Conservation (phyloP, 2,329 filamentous ascomycete genomes). For the Venturia nashicola region DNA sequence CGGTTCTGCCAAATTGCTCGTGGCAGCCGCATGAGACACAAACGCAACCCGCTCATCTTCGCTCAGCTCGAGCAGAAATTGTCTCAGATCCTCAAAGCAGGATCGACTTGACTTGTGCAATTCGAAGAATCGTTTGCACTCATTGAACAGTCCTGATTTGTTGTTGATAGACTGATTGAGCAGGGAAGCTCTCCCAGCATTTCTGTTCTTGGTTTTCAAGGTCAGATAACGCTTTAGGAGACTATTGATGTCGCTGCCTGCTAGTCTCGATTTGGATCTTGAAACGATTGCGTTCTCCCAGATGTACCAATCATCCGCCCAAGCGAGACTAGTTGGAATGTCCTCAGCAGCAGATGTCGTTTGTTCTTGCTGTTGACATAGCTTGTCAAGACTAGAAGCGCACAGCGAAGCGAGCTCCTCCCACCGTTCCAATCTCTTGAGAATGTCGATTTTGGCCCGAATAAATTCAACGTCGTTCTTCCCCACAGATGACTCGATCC, state of each 20-base stretch:
- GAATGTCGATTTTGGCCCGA: constrained; percentile 4
- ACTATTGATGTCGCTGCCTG: not conserved
- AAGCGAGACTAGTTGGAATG: constrained; percentile 1
- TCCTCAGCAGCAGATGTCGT: not conserved
- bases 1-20: not conserved
- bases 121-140: constrained; percentile 4
- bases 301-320: constrained; percentile 8
- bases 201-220: constrained; percentile 2
- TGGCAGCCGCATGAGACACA: not conserved
- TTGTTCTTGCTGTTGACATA: not conserved
- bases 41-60: not conserved
- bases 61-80: not conserved
- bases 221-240: constrained; percentile 1
- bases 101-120: not conserved
- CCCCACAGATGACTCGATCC: constrained; percentile 6
- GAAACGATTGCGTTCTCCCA: constrained; percentile 5
- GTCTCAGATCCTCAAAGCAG: constrained; percentile 8
- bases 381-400: not conserved
- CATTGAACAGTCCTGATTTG: not conserved
- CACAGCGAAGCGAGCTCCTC: constrained; percentile 3
- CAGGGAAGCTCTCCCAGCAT: constrained; percentile 3
- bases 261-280: not conserved
- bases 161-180: not conserved
- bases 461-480: constrained; percentile 11
- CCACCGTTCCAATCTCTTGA: not conserved